Conservation (phyloP, 371 early-diverging fungal genomes). For the Lichtheimia hyalospora region DNA sequence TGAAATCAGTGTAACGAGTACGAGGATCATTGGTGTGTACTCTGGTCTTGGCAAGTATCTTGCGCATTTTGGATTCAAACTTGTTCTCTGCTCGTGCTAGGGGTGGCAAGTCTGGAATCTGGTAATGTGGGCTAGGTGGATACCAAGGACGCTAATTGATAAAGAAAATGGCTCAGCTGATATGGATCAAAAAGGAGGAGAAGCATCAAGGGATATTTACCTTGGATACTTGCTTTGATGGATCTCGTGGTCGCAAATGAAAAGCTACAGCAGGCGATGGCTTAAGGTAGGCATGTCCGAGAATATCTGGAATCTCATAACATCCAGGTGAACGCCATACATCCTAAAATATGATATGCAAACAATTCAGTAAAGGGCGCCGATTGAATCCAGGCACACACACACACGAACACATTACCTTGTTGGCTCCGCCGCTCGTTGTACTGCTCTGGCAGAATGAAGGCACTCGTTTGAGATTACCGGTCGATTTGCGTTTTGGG, state of each 20-base stretch:
- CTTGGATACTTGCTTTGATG: slow-evolving; percentile 44
- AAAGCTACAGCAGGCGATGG: slow-evolving; percentile 40
- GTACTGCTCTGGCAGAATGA: slow-evolving; percentile 21
- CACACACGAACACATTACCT: slow-evolving; percentile 3
- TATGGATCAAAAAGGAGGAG: background rate
- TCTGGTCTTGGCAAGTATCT: slow-evolving; percentile 32
- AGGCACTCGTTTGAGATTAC: slow-evolving; percentile 35
- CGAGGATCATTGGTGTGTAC: slow-evolving; percentile 38
- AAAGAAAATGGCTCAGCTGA: background rate
- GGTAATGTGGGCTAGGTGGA: slow-evolving; percentile 42
- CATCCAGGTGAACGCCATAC: slow-evolving; percentile 33
- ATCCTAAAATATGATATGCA: slow-evolving; percentile 9
- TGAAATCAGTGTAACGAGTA: slow-evolving; percentile 38
- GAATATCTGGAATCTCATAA: slow-evolving; percentile 31
- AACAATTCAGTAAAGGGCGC: background rate
- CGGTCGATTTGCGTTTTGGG: slow-evolving; percentile 52
- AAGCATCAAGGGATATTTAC: slow-evolving; percentile 19
- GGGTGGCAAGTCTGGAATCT: slow-evolving; percentile 38
- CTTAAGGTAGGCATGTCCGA: slow-evolving; percentile 38
- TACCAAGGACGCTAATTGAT: slow-evolving; percentile 47
- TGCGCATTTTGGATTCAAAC: slow-evolving; percentile 41
- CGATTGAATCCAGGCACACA: background rate
- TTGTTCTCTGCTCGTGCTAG: slow-evolving; percentile 30
- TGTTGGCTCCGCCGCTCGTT: slow-evolving; percentile 9
- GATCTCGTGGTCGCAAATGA: slow-evolving; percentile 37